phyloP scores from a whole-genome alignment of 768 basidiomycete genomes.

The Russula vinacea region DNA sequence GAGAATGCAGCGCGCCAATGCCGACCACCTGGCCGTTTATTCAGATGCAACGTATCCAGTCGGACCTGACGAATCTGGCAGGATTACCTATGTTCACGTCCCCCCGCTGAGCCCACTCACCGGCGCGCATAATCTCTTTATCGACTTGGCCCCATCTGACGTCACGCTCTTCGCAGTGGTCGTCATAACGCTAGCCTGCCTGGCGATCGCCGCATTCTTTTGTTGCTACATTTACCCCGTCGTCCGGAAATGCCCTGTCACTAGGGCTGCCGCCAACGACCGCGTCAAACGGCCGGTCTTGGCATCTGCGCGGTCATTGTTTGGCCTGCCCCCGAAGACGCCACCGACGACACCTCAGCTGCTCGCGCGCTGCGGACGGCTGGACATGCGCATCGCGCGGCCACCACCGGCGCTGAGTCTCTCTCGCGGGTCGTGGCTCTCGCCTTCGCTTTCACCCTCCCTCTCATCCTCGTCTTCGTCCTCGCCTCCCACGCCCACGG shows the following conservation, averaged over 20 bases:
- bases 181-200: conserved; percentile 8
- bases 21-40: conserved; percentile 8
- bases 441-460: conserved; percentile 2
- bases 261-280: not conserved
- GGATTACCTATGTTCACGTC: conserved; percentile 18
- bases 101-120: conserved; percentile 21
- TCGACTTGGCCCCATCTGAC: not conserved
- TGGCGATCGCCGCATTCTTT: conserved; percentile 19
- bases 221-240: conserved; percentile 26
- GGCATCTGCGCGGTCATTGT: conserved; percentile 12
- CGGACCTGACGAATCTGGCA: conserved; percentile 17
- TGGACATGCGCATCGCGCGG: conserved; percentile 21
- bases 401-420: conserved; percentile 14
- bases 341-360: conserved; percentile 14
- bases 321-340: not conserved
- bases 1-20: conserved; percentile 16
- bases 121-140: conserved; percentile 5
- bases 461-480: conserved; percentile 2
- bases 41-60: conserved; percentile 21
- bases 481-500: not conserved
- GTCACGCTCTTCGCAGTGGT: not conserved
- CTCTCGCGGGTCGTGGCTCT: conserved; percentile 8
- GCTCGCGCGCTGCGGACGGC: conserved; percentile 18
- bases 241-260: not conserved
- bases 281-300: not conserved